These are phyloP conservation scores for Tolypocladium sp. DNA, from an alignment of 2,329 filamentous ascomycete species.

Conservation along the genomic window DNA sequence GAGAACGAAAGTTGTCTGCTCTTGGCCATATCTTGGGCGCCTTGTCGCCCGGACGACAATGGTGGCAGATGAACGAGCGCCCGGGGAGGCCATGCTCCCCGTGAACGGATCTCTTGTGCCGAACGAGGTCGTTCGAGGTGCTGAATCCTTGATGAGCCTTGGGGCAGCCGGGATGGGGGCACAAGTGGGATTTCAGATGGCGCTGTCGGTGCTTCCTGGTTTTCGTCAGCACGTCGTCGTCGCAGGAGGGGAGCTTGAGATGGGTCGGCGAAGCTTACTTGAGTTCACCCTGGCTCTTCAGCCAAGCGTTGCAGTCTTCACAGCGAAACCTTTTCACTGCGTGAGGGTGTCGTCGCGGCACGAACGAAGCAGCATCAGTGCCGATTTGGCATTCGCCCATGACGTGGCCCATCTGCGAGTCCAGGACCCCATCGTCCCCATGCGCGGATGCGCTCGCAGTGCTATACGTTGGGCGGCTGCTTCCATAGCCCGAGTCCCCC, in stretches of 20 bases:
- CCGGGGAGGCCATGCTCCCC: slow-evolving; percentile 26
- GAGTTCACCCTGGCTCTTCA: slow-evolving; percentile 46
- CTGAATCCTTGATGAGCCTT: slow-evolving; percentile 58
- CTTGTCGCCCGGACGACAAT: slow-evolving; percentile 4
- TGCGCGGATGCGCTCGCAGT: slow-evolving; percentile 32
- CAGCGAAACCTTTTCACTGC: slow-evolving; percentile 19
- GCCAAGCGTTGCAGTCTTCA: slow-evolving; percentile 24
- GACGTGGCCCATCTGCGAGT: slow-evolving; percentile 17
- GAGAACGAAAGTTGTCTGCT: slow-evolving; percentile 78
- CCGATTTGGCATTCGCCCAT: slow-evolving; percentile 19
- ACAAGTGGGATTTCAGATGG: slow-evolving; percentile 60
- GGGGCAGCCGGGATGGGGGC: slow-evolving; percentile 46
- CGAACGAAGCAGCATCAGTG: not conserved
- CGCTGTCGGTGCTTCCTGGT: slow-evolving; percentile 64
- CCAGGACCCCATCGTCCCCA: slow-evolving; percentile 20
- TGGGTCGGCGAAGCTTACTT: slow-evolving; percentile 32
- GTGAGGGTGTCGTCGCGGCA: not conserved
- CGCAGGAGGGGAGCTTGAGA: not conserved
- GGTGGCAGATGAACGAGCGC: slow-evolving; percentile 3
- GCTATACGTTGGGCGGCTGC: slow-evolving; percentile 29
- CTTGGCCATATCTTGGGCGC: slow-evolving; percentile 64
- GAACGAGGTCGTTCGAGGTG: slow-evolving; percentile 71
- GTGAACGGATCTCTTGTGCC: slow-evolving; percentile 70
- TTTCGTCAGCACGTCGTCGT: slow-evolving; percentile 9
- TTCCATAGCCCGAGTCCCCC: slow-evolving; percentile 39